Evolutionary conservation across 2,329 filamentous ascomycete genomes (phyloP).

Genomic region (Nemania diffusa): DNA sequence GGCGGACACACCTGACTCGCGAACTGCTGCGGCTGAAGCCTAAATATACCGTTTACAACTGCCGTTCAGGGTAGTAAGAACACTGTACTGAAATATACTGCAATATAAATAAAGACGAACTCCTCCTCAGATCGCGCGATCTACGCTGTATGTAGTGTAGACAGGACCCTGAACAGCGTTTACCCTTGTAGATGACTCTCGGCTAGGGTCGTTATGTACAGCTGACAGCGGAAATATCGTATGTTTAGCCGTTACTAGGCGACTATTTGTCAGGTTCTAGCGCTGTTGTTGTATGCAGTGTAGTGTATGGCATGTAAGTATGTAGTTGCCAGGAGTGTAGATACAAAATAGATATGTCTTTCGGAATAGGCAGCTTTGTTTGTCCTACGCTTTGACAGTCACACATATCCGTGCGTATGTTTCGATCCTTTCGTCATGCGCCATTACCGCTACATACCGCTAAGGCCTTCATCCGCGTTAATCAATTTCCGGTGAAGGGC

Average conservation of each 20-base stretch:
- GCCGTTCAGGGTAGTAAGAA: not conserved
- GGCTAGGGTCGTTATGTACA: too few relatives aligned
- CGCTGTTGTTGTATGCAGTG: not conserved
- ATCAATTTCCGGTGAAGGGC: conserved; percentile 11
- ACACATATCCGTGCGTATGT: conserved; percentile 22
- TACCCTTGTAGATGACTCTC: not conserved
- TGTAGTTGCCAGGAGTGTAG: not conserved
- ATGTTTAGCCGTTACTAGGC: not conserved
- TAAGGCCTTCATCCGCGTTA: conserved; percentile 5
- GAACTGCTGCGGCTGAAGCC: not conserved
- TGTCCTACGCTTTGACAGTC: conserved; percentile 11
- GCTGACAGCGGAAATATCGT: not conserved
- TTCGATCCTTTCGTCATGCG: conserved; percentile 12
- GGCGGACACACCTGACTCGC: not conserved
- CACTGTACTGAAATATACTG: not conserved
- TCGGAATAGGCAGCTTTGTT: not conserved
- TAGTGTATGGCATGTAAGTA: too few relatives aligned
- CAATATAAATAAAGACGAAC: not conserved
- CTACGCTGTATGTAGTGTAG: not conserved
- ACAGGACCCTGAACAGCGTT: not conserved
- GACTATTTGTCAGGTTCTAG: conserved; percentile 15
- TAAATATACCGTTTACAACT: not conserved
- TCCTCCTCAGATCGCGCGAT: not conserved
- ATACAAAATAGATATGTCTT: not conserved
- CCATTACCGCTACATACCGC: not conserved